Evolutionary conservation across 1,139 yeast species (phyloP), one percentile per base, ranked within the genome.

Genomic region (Kurtzmaniella quercitrusa): DNA sequence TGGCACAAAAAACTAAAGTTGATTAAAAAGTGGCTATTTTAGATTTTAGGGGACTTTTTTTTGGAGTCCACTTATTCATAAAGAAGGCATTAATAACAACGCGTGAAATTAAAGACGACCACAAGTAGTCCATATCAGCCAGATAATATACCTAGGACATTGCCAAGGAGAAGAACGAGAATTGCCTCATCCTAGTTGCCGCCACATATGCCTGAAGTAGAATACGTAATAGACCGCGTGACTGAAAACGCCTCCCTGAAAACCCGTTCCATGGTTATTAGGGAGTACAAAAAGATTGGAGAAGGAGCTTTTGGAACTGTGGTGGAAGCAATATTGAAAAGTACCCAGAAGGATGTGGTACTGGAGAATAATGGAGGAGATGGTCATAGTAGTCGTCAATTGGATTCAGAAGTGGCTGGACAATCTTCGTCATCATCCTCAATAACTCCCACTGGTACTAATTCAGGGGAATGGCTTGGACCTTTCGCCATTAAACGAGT

Each of bases 291-390:
- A 50, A 79, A 80, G 54, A 84, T 85, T 41, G 94, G 94, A 5
- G 89, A 85, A 61, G 94, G 94, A 34, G 93, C 94, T 2, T 85
- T 85, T 58, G 94, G 94, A 39, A 84, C 89, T 1, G 94, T 85
- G 17, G 83, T 83, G 11, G 90, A 85, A 58, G 91, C 94, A 1
- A 77, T 79, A 48, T 66, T 80, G 47, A 27, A 27, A 15, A 67
- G 64, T 48, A 58, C 64, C 42, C 52, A 57, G 48, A 56, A 62
- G 12, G 44, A 52, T 10, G 51, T 62, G 12, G 46, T 41, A 18
- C 36, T 39, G 11, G 31, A 14, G 7, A 33, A 25, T 18, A 37
- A 43, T 18, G 48, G 45, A 11, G 48, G 45, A 11, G 42, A 41
- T 27, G 42, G 31, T 27, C 31, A n/a, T 10, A 5, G 25, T 23